Conservation (phyloP, 768 basidiomycete genomes). For the Multifurca ochricompacta region DNA sequence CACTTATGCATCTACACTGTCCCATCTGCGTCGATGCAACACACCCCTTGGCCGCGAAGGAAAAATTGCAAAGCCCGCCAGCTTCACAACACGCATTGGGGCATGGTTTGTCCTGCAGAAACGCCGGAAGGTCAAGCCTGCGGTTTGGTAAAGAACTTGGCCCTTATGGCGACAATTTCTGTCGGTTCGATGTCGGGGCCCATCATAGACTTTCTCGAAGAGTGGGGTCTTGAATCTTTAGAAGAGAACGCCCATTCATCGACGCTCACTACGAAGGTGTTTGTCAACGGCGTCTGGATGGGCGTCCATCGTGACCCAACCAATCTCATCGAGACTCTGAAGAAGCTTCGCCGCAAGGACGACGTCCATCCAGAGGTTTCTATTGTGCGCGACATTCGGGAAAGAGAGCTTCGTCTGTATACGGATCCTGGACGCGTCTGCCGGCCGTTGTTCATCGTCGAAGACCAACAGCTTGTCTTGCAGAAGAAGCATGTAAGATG, state of each 20-base stretch:
- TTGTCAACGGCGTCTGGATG: slow-evolving; percentile 99
- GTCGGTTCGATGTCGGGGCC: slow-evolving; percentile 94
- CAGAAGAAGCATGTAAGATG: slow-evolving; percentile 79
- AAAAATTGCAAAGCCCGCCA: slow-evolving; percentile 99
- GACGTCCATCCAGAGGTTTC: slow-evolving; percentile 96
- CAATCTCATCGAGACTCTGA: slow-evolving; percentile 87
- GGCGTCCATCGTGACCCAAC: slow-evolving; percentile 95
- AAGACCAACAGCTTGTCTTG: slow-evolving; percentile 76
- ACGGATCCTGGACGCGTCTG: slow-evolving; percentile 97
- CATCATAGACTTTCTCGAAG: slow-evolving; percentile 96
- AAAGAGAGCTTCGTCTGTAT: slow-evolving; percentile 87
- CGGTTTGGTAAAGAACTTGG: slow-evolving; percentile 96
- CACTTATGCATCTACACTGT: slow-evolving; percentile 96
- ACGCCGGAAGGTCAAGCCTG: slow-evolving; percentile 99
- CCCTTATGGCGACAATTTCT: slow-evolving; percentile 96
- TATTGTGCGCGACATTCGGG: slow-evolving; percentile 95
- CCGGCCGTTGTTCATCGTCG: slow-evolving; percentile 94
- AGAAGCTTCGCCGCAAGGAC: slow-evolving; percentile 85
- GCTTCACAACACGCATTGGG: slow-evolving; percentile 99
- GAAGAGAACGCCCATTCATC: slow-evolving; percentile 88
- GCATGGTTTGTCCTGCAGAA: slow-evolving; percentile 99
- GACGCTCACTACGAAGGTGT: slow-evolving; percentile 88
- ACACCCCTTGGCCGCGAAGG: slow-evolving; percentile 97
- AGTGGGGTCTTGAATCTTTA: slow-evolving; percentile 94
- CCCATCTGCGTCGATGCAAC: slow-evolving; percentile 96